Evolutionary conservation across 2,329 filamentous ascomycete genomes (phyloP).

Genomic region (Hymenoscyphus scutula): DNA sequence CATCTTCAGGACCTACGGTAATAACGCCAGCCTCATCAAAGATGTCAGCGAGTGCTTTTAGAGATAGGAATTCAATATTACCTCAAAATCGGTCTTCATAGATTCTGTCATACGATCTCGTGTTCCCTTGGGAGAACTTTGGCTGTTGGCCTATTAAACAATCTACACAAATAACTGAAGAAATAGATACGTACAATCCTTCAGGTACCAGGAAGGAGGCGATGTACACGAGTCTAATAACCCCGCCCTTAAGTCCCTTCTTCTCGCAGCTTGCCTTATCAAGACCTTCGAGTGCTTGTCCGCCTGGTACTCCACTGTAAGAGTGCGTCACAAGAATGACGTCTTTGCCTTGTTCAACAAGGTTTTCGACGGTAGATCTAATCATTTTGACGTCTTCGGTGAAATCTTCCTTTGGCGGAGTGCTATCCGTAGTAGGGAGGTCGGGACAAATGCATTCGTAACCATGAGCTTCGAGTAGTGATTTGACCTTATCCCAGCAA

Average conservation of each 20-base stretch:
- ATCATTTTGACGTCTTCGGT: conserved; percentile 10
- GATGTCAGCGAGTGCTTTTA: background rate
- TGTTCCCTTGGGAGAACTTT: background rate
- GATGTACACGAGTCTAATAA: conserved; percentile 19
- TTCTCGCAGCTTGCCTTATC: conserved; percentile 8
- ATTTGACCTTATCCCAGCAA: conserved; percentile 14
- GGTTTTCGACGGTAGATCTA: conserved; percentile 16
- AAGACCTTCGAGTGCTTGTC: conserved; percentile 14
- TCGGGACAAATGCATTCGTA: conserved; percentile 18
- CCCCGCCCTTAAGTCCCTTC: conserved; percentile 14
- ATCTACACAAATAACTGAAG: background rate
- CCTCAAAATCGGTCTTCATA: conserved; percentile 3
- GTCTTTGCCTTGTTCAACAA: conserved; percentile 39
- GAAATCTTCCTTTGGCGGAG: conserved; percentile 16
- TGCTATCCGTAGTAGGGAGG: conserved; percentile 16
- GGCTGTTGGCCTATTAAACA: background rate
- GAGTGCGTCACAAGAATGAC: conserved; percentile 40
- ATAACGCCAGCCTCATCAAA: background rate
- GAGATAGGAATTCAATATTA: background rate
- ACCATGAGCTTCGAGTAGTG: conserved; percentile 15
- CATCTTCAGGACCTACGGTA: conserved; percentile 4
- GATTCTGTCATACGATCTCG: background rate
- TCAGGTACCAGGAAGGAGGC: conserved; percentile 14
- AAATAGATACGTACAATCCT: background rate
- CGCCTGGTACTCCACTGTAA: conserved; percentile 38